phyloP scores from a whole-genome alignment of 2,329 filamentous ascomycete genomes.

The Clarireedia paspali region DNA sequence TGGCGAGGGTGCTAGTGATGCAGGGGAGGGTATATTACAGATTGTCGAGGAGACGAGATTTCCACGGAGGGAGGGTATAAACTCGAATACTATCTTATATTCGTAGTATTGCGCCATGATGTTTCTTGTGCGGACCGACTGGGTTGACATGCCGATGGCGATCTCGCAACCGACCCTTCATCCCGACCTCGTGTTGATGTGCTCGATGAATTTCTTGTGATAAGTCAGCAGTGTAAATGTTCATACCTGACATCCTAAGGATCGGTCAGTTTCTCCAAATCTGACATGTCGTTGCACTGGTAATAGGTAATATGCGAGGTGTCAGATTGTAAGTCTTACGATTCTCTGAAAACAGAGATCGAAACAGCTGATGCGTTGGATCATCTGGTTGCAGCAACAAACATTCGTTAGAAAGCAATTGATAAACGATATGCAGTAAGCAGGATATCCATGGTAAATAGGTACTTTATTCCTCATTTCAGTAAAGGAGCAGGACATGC shows the following conservation, averaged over 20 bases:
- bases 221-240: background rate
- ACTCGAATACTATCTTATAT: too few species aligned
- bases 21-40: too few species aligned
- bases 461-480: background rate
- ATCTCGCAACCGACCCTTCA: background rate
- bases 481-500: background rate
- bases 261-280: constrained; percentile 2
- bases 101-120: background rate
- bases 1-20: too few species aligned
- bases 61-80: too few species aligned
- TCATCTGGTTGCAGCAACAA: background rate
- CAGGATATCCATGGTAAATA: background rate
- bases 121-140: background rate
- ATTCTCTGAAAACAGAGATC: too few species aligned
- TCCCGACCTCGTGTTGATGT: background rate
- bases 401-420: background rate
- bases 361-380: background rate
- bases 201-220: background rate
- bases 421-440: constrained; percentile 4
- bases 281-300: background rate
- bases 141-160: background rate
- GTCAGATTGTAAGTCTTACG: background rate
- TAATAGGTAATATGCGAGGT: background rate
- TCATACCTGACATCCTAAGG: background rate
- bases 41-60: too few species aligned